phyloP scores from a whole-genome alignment of 2,329 filamentous ascomycete species.

The Penicillium frequentans region DNA sequence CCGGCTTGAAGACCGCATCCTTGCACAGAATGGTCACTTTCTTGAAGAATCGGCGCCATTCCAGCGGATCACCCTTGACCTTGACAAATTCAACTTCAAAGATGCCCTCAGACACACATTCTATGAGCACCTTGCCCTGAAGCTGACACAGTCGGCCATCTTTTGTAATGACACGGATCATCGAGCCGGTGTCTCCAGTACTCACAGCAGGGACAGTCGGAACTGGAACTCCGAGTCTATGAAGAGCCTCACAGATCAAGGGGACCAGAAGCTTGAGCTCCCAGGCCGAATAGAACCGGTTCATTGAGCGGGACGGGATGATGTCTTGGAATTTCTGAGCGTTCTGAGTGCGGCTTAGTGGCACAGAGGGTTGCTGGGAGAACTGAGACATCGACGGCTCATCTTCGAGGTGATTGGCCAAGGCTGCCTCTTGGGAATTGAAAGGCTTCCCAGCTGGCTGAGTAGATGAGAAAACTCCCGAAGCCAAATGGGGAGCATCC shows the following conservation, averaged over 20 bases:
- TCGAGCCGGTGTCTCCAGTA: slow-evolving; percentile 55
- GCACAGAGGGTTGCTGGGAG: slow-evolving; percentile 73
- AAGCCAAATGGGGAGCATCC: slow-evolving; percentile 68
- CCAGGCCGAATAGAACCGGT: slow-evolving; percentile 87
- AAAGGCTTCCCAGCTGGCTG: slow-evolving; percentile 45
- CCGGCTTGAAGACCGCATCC: slow-evolving; percentile 72
- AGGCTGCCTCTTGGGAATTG: slow-evolving; percentile 40
- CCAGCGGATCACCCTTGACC: slow-evolving; percentile 89
- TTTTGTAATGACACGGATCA: slow-evolving; percentile 71
- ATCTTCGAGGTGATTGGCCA: slow-evolving; percentile 69
- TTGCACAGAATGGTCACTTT: slow-evolving; percentile 85
- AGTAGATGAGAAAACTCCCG: slow-evolving; percentile 42
- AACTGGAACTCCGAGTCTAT: slow-evolving; percentile 79
- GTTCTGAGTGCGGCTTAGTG: slow-evolving; percentile 82
- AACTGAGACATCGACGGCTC: slow-evolving; percentile 87
- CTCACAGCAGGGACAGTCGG: slow-evolving; percentile 49
- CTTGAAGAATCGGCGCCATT: slow-evolving; percentile 97
- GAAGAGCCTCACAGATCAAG: slow-evolving; percentile 76
- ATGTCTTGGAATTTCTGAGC: slow-evolving; percentile 89
- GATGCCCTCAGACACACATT: slow-evolving; percentile 56
- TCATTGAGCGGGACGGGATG: slow-evolving; percentile 80
- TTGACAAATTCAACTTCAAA: slow-evolving; percentile 91
- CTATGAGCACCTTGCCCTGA: slow-evolving; percentile 46
- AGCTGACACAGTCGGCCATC: slow-evolving; percentile 51
- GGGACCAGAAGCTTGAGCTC: slow-evolving; percentile 73